Evolutionary conservation across 371 early-diverging fungal species (phyloP).

Genomic region (Mucor velutinosus): DNA sequence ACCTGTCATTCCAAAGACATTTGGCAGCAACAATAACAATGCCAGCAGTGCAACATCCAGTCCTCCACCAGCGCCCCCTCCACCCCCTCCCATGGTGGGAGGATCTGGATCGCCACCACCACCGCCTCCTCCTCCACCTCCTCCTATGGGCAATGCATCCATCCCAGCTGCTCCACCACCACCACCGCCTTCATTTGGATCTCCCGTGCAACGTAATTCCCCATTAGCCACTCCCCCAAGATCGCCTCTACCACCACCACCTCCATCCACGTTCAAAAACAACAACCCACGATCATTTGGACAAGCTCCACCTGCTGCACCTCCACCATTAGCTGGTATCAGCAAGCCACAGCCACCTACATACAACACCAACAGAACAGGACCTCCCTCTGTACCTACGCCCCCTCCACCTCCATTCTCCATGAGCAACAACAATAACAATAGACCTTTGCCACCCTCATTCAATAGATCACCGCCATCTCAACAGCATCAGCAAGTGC

Average conservation of each 20-base stretch:
- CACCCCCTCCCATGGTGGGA: neutral
- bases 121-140: conserved; percentile 26
- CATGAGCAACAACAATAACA: neutral
- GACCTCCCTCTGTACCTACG: conserved; percentile 12
- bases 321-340: neutral
- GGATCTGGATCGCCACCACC: conserved; percentile 2
- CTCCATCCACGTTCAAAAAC: neutral
- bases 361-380: neutral
- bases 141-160: neutral
- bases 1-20: conserved; percentile 19
- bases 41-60: neutral
- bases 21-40: conserved; percentile 8
- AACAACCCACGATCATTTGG: neutral
- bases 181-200: conserved; percentile 4
- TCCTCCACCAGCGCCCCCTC: conserved; percentile 9
- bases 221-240: conserved; percentile 21
- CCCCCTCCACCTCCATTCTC: conserved; percentile 21
- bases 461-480: conserved; percentile 5
- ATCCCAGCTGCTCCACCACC: conserved; percentile 14
- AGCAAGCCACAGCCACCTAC: neutral
- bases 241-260: conserved; percentile 23
- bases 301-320: neutral
- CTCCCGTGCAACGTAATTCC: neutral
- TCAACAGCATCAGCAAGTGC: neutral
- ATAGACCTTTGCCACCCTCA: neutral